phyloP scores from a whole-genome alignment of 495 filamentous ascomycete species.

The Letharia lupina region DNA sequence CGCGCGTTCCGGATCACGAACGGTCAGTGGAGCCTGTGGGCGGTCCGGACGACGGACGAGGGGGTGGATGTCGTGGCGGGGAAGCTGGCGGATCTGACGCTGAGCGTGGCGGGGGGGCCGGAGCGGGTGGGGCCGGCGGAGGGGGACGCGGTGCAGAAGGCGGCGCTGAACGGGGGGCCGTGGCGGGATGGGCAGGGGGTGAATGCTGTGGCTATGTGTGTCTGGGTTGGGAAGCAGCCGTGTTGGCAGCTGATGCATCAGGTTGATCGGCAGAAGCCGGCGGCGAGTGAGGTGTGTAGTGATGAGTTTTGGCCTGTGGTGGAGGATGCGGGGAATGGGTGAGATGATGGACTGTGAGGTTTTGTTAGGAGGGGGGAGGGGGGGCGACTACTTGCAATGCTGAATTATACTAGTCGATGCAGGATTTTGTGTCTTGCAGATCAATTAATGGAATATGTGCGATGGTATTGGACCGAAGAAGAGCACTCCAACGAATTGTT shows the following conservation, averaged over 20 bases:
- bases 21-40: neutral
- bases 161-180: neutral
- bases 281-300: neutral
- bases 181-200: neutral
- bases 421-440: neutral
- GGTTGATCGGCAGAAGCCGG: neutral
- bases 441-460: neutral
- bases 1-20: neutral
- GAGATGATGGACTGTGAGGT: neutral
- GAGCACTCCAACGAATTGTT: neutral
- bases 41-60: neutral
- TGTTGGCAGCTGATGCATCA: neutral
- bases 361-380: neutral
- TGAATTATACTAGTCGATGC: neutral
- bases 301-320: neutral
- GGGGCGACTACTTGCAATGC: neutral
- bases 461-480: neutral
- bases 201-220: neutral
- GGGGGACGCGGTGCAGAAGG: neutral
- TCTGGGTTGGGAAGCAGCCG: neutral
- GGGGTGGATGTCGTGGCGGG: neutral
- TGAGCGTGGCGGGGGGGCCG: neutral
- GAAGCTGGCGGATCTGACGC: neutral
- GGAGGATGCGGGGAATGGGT: neutral
- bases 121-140: neutral